Evolutionary conservation across 768 basidiomycete genomes (phyloP).

Genomic region (Phaeotremella skinneri): DNA sequence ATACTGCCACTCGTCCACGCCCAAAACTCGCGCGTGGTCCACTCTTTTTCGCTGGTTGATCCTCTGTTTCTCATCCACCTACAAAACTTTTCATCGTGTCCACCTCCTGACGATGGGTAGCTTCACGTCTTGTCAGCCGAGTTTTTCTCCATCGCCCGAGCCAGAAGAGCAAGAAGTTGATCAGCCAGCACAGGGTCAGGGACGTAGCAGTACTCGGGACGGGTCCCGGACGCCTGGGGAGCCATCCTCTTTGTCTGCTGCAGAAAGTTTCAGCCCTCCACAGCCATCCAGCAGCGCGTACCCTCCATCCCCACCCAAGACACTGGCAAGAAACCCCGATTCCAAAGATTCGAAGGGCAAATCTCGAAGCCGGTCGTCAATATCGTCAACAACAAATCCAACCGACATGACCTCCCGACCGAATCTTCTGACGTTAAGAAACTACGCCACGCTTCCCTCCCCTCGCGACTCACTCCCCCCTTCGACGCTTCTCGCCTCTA

Average conservation of each 20-base stretch:
- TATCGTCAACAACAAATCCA: background rate
- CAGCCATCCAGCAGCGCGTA: background rate
- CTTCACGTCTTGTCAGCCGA: background rate
- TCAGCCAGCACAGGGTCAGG: background rate
- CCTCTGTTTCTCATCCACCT: too few species aligned
- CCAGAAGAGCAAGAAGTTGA: background rate
- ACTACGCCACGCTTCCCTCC: conserved; percentile 32
- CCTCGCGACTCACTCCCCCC: conserved; percentile 25
- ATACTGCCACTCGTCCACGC: too few species aligned
- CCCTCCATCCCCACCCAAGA: background rate
- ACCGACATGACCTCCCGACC: background rate
- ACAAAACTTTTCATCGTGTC: background rate
- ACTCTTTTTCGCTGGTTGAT: background rate
- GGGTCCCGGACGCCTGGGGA: too few species aligned
- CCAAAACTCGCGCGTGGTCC: too few species aligned
- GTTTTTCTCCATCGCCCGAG: background rate
- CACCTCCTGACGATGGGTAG: background rate
- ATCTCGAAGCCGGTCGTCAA: background rate
- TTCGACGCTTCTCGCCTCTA: conserved; percentile 27
- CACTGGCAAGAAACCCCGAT: background rate
- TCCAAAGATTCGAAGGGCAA: background rate
- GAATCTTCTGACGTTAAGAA: conserved; percentile 21
- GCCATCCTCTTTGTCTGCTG: background rate
- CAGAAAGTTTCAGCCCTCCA: background rate
- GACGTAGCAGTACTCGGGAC: too few species aligned